Conservation (phyloP, 192 early-diverging fungal species). For the Entomortierella lignicola region DNA sequence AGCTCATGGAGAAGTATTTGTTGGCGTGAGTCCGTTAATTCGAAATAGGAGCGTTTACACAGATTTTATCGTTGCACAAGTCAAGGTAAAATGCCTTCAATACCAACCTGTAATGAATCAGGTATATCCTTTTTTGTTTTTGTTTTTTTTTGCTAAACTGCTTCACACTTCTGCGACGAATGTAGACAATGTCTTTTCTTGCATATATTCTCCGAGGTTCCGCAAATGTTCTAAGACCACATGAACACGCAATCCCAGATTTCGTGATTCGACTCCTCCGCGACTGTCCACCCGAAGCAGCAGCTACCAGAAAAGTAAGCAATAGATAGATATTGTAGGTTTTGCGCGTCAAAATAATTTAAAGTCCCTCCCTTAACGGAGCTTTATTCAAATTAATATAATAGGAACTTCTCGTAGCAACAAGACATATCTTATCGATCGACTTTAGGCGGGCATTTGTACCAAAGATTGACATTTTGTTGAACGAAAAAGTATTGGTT, state of each 20-base stretch:
- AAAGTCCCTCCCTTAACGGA: background rate
- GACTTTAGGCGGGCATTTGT: slow-evolving; percentile 92
- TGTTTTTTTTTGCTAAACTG: background rate
- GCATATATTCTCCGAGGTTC: slow-evolving; percentile 94
- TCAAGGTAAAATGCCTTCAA: slow-evolving; percentile 73
- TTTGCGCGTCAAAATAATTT: too few species aligned
- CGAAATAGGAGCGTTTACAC: slow-evolving; percentile 77
- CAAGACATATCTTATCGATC: slow-evolving; percentile 93
- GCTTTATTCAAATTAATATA: background rate
- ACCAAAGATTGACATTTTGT: slow-evolving; percentile 88
- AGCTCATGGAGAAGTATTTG: slow-evolving; percentile 73
- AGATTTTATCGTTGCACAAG: slow-evolving; percentile 96
- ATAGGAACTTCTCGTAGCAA: slow-evolving; percentile 93
- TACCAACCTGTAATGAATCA: background rate
- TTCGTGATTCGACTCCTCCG: slow-evolving; percentile 90
- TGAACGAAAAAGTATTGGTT: slow-evolving; percentile 94
- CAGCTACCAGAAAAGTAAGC: slow-evolving; percentile 86
- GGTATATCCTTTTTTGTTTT: slow-evolving; percentile 10
- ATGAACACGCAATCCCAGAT: slow-evolving; percentile 86
- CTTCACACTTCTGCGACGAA: background rate
- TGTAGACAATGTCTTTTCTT: slow-evolving; percentile 93
- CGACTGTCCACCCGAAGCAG: slow-evolving; percentile 93
- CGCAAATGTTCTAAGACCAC: slow-evolving; percentile 71
- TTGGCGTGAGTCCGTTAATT: slow-evolving; percentile 82
- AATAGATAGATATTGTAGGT: background rate